Evolutionary conservation across 495 filamentous ascomycete genomes (phyloP), one percentile per base, ranked within the genome.

Genomic region (Penicillium longicatenatum): DNA sequence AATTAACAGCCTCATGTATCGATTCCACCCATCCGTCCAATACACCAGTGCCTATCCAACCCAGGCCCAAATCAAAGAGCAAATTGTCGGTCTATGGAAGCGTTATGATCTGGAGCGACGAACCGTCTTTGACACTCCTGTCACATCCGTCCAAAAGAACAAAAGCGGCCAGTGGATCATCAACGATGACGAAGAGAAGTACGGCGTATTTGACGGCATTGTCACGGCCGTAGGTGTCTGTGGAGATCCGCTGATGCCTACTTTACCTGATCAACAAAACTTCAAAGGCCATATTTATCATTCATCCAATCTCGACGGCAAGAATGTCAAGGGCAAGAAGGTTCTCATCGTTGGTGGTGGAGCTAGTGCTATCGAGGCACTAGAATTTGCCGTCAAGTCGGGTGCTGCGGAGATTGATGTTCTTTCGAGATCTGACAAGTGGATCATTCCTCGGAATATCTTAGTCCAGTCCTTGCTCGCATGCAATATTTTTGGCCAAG

Each of bases 1-100:
- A 61, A 90, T 94, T 37, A 89, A 94, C 68, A 89, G 86, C 42
- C 72, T 92, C 56, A 93, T 94, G 90, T 94, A 93, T 71, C 84
- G 91, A 30, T 96, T 94, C 70, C 89, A 92, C 57, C 91, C 91
- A 0, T 89, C 88, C 0, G 83, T 95, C 3, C 75, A 78, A 50
- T 94, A 89, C 83, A 73, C 78, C n/a, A 71, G 73, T 14, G 88
- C 89, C 43, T 94, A 95, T 65, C 91, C 91, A 0, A 80, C 86
- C 47, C 85, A 89, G 33, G 69, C 85, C 55, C 84, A 90, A 60
- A 93, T 95, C 59, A 77, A 90, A 31, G 77, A 79, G 16, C 84
- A 91, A 64, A 86, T 94, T 29, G 76, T 80, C 20, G 68, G 86
- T 45, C 69, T 95, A 0, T 96, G 90, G 91, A 79, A 88, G 60